phyloP scores from a whole-genome alignment of 345 rosid genomes.

The Pelargonium nanum region DNA sequence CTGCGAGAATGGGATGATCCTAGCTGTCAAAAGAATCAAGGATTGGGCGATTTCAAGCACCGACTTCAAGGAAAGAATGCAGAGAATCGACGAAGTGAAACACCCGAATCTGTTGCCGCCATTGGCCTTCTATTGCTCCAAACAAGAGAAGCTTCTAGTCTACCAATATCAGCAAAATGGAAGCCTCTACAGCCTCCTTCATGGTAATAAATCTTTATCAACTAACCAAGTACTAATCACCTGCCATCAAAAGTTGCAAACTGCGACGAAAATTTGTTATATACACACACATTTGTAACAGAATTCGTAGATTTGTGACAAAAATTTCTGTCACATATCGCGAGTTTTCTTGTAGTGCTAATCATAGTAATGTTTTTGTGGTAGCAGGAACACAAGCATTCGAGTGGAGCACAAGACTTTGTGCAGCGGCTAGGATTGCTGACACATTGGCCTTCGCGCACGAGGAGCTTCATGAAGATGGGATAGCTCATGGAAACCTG shows the following conservation, averaged over 20 bases:
- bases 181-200: conserved; percentile 42
- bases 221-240: no score
- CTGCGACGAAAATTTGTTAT: no score
- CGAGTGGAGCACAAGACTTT: conserved; percentile 45
- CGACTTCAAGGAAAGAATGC: conserved; percentile 44
- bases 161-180: conserved; percentile 43
- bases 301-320: no score
- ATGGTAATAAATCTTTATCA: conserved; percentile 21
- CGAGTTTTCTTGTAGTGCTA: no score
- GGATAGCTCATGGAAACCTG: conserved; percentile 47
- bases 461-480: conserved; percentile 19
- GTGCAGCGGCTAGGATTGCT: conserved; percentile 27
- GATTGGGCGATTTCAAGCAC: conserved; percentile 34
- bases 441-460: conserved; percentile 42
- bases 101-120: conserved; percentile 44
- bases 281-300: no score
- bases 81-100: conserved; percentile 27
- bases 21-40: conserved; percentile 56
- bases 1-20: conserved; percentile 24
- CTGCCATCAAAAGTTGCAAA: no score
- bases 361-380: no score
- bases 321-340: no score
- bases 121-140: conserved; percentile 41
- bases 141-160: conserved; percentile 46
- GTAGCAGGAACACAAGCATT: conserved; percentile 19